Percentiles rank a stretch among this genome's conserved stretches.
Evolutionary conservation across 495 filamentous ascomycete genomes (phyloP).

Genomic region (Margaritispora aquatica): DNA sequence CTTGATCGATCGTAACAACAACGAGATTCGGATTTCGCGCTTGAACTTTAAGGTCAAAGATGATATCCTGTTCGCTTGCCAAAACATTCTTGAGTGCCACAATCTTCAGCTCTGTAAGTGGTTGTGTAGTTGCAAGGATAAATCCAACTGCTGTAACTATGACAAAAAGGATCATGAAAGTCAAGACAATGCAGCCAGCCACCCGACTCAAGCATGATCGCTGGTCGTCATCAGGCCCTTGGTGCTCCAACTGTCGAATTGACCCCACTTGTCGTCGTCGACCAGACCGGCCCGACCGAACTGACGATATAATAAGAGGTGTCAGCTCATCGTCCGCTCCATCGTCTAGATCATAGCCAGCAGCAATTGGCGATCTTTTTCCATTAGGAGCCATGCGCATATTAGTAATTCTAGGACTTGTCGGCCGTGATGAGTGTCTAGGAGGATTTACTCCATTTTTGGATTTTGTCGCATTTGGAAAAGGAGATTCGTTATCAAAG

Average conservation of each 20-base stretch:
- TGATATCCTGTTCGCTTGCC: constrained; percentile 89
- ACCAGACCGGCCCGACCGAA: constrained; percentile 51
- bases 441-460: constrained; percentile 33
- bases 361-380: constrained; percentile 43
- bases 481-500: constrained; percentile 73
- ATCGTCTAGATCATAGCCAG: constrained; percentile 46
- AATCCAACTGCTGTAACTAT: constrained; percentile 79
- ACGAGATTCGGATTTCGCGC: constrained; percentile 91
- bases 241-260: constrained; percentile 70
- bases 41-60: constrained; percentile 84
- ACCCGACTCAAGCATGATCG: constrained; percentile 63
- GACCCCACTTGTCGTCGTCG: constrained; percentile 50
- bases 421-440: constrained; percentile 57
- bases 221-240: constrained; percentile 55
- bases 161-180: constrained; percentile 66
- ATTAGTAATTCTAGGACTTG: constrained; percentile 34
- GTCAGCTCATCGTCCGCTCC: constrained; percentile 85
- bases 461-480: constrained; percentile 35
- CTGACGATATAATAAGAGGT: constrained; percentile 54
- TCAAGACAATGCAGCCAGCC: constrained; percentile 72
- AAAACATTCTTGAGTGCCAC: constrained; percentile 80
- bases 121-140: constrained; percentile 84
- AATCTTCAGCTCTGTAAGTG: constrained; percentile 69
- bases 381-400: constrained; percentile 29
- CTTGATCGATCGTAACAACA: constrained; percentile 70